Evolutionary conservation across 768 basidiomycete species (phyloP), one percentile per base, ranked within the genome.

Genomic region (Chiua virens): DNA sequence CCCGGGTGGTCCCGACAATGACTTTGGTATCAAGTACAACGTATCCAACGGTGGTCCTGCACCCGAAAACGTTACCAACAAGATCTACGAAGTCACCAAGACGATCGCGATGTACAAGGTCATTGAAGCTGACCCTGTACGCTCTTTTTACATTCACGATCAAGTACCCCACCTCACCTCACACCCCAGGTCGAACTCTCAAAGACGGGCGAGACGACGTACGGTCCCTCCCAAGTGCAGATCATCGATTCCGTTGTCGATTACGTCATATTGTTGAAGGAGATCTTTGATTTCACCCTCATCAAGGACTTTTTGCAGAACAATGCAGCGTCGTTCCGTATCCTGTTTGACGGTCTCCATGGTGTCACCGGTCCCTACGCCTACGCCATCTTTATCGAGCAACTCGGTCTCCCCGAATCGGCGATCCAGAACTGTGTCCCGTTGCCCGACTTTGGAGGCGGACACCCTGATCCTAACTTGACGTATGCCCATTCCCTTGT

Each of bases 1-100:
- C 72, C 95, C 97, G 17, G 97, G 97, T 48, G 97, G 97, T 21
- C 97, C 97, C n/a, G 81, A 92, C 66, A 88, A 90, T 62, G 97
- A 99, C 72, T 99, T 98, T 69, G 97, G 97, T 42, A 98, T 99
- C 82, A 98, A 99, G 74, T 99, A 97, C 78, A 99, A 99, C 71
- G 89, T 93, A 42, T 86, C 87, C 35, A 99, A 99, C 61, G 97
- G 97, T 54, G 97, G 97, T 4, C 96, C 97, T 18, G 97, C 97
- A 20, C 94, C 97, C 0, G 97, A 99, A 74, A 84, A 78, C 64
- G 86, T 99, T 52, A 99, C 97, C n/a, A 79, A 99, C 75, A 87
- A 85, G 74, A 98, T 99, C 57, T 96, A 80, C 68, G 92, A 91
- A 66, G 86, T 83, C 71, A 93, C 92, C 48, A 96, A 92, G 80